Conservation (phyloP, 1,284 basidiomycete species). For the Ceratobasidium sp. region DNA sequence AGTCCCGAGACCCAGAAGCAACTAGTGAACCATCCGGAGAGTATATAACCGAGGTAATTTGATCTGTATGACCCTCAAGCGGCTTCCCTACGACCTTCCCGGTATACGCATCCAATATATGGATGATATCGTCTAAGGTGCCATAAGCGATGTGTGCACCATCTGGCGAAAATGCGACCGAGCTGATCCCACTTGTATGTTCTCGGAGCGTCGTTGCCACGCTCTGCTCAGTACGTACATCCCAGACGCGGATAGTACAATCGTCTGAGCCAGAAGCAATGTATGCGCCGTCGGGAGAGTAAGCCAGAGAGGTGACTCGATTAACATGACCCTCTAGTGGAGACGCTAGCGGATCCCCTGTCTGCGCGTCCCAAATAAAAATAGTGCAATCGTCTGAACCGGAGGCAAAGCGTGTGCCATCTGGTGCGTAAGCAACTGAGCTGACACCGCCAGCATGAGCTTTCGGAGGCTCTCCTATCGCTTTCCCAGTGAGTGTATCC, state of each 20-base stretch:
- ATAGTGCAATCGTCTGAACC: constrained; percentile 7
- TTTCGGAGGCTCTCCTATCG: not conserved
- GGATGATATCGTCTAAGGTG: constrained; percentile 13
- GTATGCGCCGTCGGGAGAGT: constrained; percentile 5
- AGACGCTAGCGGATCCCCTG: not conserved
- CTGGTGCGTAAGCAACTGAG: constrained; percentile 2
- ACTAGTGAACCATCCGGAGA: constrained; percentile 19
- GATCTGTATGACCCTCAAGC: constrained; percentile 11
- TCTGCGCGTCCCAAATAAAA: not conserved
- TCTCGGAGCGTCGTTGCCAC: not conserved
- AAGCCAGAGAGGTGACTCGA: not conserved
- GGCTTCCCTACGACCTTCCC: not conserved
- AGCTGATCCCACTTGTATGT: constrained; percentile 2
- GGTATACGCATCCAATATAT: constrained; percentile 28
- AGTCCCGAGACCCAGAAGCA: constrained; percentile 5
- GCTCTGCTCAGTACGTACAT: not conserved
- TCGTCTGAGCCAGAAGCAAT: constrained; percentile 8
- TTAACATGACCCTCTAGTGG: not conserved
- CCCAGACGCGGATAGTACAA: not conserved
- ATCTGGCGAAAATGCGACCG: constrained; percentile 31
- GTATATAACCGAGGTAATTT: constrained; percentile 14
- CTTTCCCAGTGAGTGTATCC: not conserved
- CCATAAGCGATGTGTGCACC: constrained; percentile 12
- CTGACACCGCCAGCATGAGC: not conserved
- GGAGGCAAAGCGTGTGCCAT: constrained; percentile 17